phyloP scores from a whole-genome alignment of 2,329 filamentous ascomycete genomes.

The Botryosphaeria agaves region DNA sequence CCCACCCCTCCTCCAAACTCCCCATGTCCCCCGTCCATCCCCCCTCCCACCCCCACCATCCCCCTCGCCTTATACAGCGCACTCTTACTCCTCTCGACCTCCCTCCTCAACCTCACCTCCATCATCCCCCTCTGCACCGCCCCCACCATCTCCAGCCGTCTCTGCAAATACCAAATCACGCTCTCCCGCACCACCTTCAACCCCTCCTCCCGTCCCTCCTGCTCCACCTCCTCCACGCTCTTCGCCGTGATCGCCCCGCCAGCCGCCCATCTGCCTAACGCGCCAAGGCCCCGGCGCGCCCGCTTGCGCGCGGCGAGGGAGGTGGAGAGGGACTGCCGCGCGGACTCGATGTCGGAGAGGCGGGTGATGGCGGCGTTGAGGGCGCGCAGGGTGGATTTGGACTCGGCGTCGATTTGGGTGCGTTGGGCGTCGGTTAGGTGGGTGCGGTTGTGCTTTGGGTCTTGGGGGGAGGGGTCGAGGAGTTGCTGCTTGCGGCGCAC shows the following conservation, averaged over 20 bases:
- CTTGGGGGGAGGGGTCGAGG: slow-evolving; percentile 12
- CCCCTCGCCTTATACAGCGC: slow-evolving; percentile 53
- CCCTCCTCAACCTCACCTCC: slow-evolving; percentile 67
- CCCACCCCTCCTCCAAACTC: slow-evolving; percentile 3
- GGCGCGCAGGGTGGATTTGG: slow-evolving; percentile 70
- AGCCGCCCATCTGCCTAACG: slow-evolving; percentile 50
- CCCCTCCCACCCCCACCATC: slow-evolving; percentile 1
- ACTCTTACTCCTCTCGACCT: slow-evolving; percentile 80
- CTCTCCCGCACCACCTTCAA: slow-evolving; percentile 59
- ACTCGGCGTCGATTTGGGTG: slow-evolving; percentile 73
- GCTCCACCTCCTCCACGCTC: slow-evolving; percentile 48
- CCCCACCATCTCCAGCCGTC: slow-evolving; percentile 58
- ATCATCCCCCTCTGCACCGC: slow-evolving; percentile 80
- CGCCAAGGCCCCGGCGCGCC: slow-evolving; percentile 43
- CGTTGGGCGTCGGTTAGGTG: slow-evolving; percentile 65
- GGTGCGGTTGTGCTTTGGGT: slow-evolving; percentile 28
- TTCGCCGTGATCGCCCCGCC: slow-evolving; percentile 33
- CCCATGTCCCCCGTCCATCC: neutral
- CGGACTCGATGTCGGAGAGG: slow-evolving; percentile 64
- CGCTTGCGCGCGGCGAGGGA: slow-evolving; percentile 56
- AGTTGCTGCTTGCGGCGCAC: slow-evolving; percentile 16
- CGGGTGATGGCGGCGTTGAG: slow-evolving; percentile 66
- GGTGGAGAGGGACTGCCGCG: slow-evolving; percentile 59
- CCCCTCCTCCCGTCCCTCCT: slow-evolving; percentile 53
- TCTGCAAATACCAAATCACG: slow-evolving; percentile 66